Percentiles rank a stretch among this genome's conserved stretches.
Conservation (phyloP, 2,329 filamentous ascomycete species). For the Trichoderma guizhouense region DNA sequence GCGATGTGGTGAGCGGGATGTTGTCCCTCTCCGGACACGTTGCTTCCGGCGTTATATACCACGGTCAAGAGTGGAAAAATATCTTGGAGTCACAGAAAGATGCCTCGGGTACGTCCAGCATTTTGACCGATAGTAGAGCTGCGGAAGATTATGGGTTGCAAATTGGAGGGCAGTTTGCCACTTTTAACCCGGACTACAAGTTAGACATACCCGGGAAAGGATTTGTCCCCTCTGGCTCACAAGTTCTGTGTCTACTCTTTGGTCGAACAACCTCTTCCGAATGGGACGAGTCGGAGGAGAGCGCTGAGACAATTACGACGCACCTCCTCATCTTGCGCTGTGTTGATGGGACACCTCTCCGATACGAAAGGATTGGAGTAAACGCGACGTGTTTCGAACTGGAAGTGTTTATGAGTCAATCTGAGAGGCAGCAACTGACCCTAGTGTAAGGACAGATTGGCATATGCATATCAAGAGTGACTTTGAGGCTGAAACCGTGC, state of each 20-base stretch:
- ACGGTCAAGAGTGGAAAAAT: neutral
- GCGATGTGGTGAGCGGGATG: constrained; percentile 3
- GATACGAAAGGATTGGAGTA: constrained; percentile 8
- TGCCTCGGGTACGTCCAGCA: too few relatives aligned
- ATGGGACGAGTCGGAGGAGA: neutral
- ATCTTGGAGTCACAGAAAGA: neutral
- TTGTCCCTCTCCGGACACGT: constrained; percentile 9
- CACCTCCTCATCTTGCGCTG: neutral
- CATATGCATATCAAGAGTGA: neutral
- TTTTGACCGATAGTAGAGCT: neutral
- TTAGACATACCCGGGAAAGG: neutral
- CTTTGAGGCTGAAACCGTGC: neutral
- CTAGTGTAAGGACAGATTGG: neutral
- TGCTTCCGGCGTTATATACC: neutral
- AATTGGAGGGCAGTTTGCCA: neutral
- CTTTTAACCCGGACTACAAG: constrained; percentile 8
- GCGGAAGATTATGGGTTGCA: neutral
- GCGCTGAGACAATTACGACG: neutral
- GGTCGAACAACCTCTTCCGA: neutral
- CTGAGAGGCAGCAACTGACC: neutral
- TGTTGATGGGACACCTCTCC: neutral
- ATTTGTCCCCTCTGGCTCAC: neutral
- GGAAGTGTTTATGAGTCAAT: neutral
- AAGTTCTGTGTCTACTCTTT: constrained; percentile 8
- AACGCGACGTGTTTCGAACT: neutral